Percentiles rank a stretch among this genome's conserved stretches.
phyloP scores from a whole-genome alignment of 805 yeast species.

The Pichia nakasei region DNA sequence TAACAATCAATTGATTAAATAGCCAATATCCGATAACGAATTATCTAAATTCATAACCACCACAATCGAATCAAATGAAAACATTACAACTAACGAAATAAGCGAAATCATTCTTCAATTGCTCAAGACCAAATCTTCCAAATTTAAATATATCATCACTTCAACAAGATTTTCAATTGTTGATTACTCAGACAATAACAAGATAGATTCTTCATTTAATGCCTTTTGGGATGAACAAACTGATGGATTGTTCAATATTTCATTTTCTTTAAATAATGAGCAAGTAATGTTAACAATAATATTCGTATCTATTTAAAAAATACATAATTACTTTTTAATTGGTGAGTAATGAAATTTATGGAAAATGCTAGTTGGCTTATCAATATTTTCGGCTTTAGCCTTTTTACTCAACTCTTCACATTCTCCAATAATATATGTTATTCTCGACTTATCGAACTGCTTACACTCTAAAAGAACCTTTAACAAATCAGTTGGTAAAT shows the following conservation, averaged over 20 bases:
- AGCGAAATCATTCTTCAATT: not conserved
- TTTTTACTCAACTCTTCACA: conserved; percentile 12
- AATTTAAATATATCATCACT: conserved; percentile 47
- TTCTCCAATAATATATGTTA: conserved; percentile 20
- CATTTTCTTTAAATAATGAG: conserved; percentile 17
- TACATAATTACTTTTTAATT: conserved; percentile 1
- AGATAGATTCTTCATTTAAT: conserved; percentile 33
- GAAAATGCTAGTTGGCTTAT: conserved; percentile 1
- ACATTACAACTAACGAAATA: not conserved
- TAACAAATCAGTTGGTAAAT: conserved; percentile 66
- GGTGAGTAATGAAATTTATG: conserved; percentile 10
- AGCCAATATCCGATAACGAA: conserved; percentile 18
- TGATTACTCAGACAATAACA: conserved; percentile 20
- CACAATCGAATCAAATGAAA: not conserved
- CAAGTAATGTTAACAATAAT: not conserved
- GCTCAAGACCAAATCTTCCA: conserved; percentile 33
- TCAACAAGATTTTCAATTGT: conserved; percentile 28
- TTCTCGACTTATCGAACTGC: conserved; percentile 11
- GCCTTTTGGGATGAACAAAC: conserved; percentile 48
- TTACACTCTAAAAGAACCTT: conserved; percentile 50
- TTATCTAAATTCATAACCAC: conserved; percentile 9
- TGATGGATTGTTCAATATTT: conserved; percentile 43
- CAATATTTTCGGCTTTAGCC: conserved; percentile 2
- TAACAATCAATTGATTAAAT: not conserved
- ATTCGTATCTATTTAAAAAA: conserved; percentile 4